Evolutionary conservation across 2,329 filamentous ascomycete genomes (phyloP).

Genomic region (Aspergillus ochraceus): DNA sequence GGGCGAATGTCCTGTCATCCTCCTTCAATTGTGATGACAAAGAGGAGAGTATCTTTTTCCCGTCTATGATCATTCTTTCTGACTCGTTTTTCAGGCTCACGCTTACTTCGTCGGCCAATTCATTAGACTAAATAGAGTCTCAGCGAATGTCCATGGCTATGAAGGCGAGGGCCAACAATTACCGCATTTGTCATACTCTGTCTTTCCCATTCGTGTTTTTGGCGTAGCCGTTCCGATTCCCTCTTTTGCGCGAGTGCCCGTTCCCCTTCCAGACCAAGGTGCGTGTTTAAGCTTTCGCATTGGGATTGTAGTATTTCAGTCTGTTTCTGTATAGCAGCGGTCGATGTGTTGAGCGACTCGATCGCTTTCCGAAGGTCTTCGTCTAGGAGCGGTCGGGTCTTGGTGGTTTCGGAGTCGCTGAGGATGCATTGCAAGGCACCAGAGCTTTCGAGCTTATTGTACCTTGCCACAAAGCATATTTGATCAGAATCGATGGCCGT

Average conservation of each 20-base stretch:
- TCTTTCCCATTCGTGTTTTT: constrained; percentile 36
- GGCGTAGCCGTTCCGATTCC: constrained; percentile 31
- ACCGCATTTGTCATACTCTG: constrained; percentile 37
- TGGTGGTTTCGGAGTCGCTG: constrained; percentile 25
- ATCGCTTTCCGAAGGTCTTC: constrained; percentile 39
- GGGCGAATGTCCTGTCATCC: constrained; percentile 35
- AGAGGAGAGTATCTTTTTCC: constrained; percentile 33
- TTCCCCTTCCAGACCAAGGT: constrained; percentile 24
- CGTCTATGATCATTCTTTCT: constrained; percentile 32
- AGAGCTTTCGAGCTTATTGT: constrained; percentile 34
- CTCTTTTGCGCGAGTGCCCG: constrained; percentile 24
- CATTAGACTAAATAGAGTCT: constrained; percentile 31
- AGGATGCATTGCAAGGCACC: constrained; percentile 30
- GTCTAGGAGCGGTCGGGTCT: constrained; percentile 40
- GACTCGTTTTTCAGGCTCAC: constrained; percentile 28
- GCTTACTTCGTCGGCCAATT: constrained; percentile 36
- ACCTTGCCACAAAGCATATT: constrained; percentile 21
- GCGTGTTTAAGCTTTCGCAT: constrained; percentile 30
- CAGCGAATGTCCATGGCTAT: constrained; percentile 7
- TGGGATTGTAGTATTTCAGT: constrained; percentile 33
- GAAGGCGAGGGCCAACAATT: constrained; percentile 9
- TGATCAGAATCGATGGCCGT: neutral
- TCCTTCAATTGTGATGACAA: constrained; percentile 36
- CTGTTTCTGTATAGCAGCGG: constrained; percentile 35
- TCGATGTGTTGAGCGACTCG: constrained; percentile 37